Conservation (phyloP, 78 protist genomes). For the Dictyostelium intermedium region DNA sequence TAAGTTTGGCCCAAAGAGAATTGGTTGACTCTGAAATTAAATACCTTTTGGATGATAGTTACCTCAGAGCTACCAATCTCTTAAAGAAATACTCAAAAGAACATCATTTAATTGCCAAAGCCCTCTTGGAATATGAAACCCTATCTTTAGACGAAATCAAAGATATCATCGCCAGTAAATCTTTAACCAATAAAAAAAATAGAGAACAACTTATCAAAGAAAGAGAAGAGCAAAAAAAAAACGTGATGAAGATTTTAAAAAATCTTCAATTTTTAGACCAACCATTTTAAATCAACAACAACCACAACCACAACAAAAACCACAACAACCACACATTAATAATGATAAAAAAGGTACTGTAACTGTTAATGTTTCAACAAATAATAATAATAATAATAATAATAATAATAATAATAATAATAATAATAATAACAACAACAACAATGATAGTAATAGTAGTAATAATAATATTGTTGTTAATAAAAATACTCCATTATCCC, state of each 20-base stretch:
- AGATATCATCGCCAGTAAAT: slow-evolving; percentile 36
- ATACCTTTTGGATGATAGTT: slow-evolving; percentile 53
- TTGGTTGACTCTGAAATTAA: slow-evolving; percentile 78
- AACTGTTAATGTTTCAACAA: background rate
- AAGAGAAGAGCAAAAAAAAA: slow-evolving; percentile 45
- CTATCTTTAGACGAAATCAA: slow-evolving; percentile 78
- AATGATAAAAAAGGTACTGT: no score
- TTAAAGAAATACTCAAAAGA: slow-evolving; percentile 62
- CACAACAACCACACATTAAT: background rate
- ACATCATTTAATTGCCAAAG: slow-evolving; percentile 83
- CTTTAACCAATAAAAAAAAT: slow-evolving; percentile 25
- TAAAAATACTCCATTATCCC: background rate
- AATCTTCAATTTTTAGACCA: background rate
- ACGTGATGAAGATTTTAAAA: slow-evolving; percentile 16
- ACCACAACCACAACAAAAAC: no score
- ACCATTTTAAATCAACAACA: background rate
- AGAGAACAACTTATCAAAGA: slow-evolving; percentile 16
- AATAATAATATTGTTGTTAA: background rate
- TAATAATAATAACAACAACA: background rate
- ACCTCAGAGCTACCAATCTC: slow-evolving; percentile 45
- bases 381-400: background rate
- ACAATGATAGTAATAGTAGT: background rate
- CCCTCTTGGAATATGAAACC: slow-evolving; percentile 87
- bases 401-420: background rate
- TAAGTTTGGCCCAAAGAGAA: slow-evolving; percentile 27